These are phyloP conservation scores for Fusarium nodosum DNA, from an alignment of 2,329 filamentous ascomycete species.

Conservation along the genomic window DNA sequence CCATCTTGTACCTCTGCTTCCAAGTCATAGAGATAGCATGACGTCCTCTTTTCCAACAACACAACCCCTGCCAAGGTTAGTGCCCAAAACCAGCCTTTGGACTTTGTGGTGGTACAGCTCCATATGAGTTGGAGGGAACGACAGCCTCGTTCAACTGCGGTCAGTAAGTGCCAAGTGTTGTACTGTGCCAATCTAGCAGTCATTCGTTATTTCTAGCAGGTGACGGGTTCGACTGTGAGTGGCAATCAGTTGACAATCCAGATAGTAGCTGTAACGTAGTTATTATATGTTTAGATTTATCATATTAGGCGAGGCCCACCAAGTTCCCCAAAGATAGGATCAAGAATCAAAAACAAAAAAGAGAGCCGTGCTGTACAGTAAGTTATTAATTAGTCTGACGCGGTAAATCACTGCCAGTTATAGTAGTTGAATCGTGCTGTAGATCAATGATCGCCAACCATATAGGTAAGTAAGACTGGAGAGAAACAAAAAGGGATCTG, in stretches of 20 bases:
- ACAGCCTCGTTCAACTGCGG: conserved; percentile 16
- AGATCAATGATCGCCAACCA: conserved; percentile 34
- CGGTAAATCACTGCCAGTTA: conserved; percentile 13
- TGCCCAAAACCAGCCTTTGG: conserved; percentile 6
- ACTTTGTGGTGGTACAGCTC: neutral
- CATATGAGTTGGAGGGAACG: neutral
- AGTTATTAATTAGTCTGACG: neutral
- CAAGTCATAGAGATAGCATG: conserved; percentile 19
- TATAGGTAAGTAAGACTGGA: conserved; percentile 2
- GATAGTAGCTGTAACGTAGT: neutral
- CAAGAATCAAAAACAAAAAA: conserved; percentile 17
- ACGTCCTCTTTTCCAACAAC: neutral
- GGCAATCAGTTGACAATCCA: neutral
- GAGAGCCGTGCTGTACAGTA: neutral
- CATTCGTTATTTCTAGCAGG: neutral
- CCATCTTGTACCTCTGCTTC: neutral
- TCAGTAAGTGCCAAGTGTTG: neutral
- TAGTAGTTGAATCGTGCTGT: conserved; percentile 27
- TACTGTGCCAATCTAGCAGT: conserved; percentile 1
- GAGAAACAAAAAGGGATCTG: conserved; percentile 1
- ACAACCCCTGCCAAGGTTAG: neutral
- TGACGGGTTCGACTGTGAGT: neutral
- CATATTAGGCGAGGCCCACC: neutral
- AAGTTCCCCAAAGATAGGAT: neutral
- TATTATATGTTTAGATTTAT: conserved; percentile 5